These are phyloP conservation scores for Candida pseudoglaebosa DNA, from an alignment of 805 yeast genomes.

Conservation along the genomic window DNA sequence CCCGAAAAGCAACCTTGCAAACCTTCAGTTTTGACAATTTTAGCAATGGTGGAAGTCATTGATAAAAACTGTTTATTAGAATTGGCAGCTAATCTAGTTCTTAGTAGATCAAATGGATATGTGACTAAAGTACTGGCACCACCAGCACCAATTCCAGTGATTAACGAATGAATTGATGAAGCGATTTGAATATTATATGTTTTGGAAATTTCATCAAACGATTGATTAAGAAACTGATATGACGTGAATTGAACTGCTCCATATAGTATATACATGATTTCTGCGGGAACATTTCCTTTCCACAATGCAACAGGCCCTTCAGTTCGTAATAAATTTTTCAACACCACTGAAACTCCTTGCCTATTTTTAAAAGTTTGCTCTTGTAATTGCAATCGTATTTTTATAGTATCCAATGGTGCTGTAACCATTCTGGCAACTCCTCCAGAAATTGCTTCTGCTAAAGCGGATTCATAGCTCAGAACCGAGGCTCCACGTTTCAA, in stretches of 20 bases:
- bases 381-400: conserved; percentile 70
- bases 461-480: conserved; percentile 47
- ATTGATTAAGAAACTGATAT: conserved; percentile 52
- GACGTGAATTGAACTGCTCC: conserved; percentile 83
- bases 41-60: conserved; percentile 21
- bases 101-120: conserved; percentile 85
- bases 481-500: conserved; percentile 50
- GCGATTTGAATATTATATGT: conserved; percentile 20
- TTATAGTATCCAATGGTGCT: conserved; percentile 78
- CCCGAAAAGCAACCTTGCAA: conserved; percentile 48
- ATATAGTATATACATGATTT: conserved; percentile 74
- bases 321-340: conserved; percentile 41
- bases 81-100: conserved; percentile 83
- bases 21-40: conserved; percentile 34
- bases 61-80: conserved; percentile 33
- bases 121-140: conserved; percentile 65
- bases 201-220: conserved; percentile 30
- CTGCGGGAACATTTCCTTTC: conserved; percentile 96
- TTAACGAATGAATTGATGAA: conserved; percentile 39
- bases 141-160: conserved; percentile 80
- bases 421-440: conserved; percentile 53
- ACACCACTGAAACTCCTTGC: conserved; percentile 32
- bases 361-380: conserved; percentile 16
- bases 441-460: conserved; percentile 75
- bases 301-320: conserved; percentile 82